Evolutionary conservation across 1,284 basidiomycete genomes (phyloP).

Genomic region (Cutaneotrichosporon sp.): DNA sequence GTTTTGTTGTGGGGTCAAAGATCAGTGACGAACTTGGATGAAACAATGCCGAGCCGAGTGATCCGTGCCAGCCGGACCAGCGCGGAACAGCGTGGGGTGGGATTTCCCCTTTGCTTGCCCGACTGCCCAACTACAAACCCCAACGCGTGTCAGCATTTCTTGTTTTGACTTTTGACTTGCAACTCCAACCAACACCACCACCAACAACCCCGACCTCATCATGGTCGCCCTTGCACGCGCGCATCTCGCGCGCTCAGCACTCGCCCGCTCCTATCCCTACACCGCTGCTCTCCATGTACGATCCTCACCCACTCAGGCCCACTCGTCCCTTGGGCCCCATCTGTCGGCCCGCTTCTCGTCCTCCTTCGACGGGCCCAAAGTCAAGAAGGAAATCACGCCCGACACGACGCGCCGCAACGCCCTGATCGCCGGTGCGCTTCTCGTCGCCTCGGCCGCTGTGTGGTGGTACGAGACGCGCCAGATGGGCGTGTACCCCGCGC

Average conservation of each 20-base stretch:
- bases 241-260: not conserved
- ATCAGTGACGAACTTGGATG: too few relatives aligned
- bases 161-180: slow-evolving; percentile 1
- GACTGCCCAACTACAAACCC: too few relatives aligned
- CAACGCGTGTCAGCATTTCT: too few relatives aligned
- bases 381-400: slow-evolving; percentile 3
- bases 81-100: too few relatives aligned
- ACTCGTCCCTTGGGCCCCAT: too few relatives aligned
- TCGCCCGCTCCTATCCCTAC: slow-evolving; percentile 5
- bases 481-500: slow-evolving; percentile 2
- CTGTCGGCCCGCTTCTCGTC: not conserved
- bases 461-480: slow-evolving; percentile 28
- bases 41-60: too few relatives aligned
- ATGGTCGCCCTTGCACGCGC: slow-evolving; percentile 1
- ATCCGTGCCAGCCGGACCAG: too few relatives aligned
- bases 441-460: slow-evolving; percentile 26
- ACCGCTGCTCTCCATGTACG: too few relatives aligned
- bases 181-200: not conserved
- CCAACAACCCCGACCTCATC: not conserved
- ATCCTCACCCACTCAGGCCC: too few relatives aligned
- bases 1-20: not conserved
- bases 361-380: slow-evolving; percentile 2
- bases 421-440: slow-evolving; percentile 24
- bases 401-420: slow-evolving; percentile 17
- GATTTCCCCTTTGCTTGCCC: too few relatives aligned